Evolutionary conservation across 192 early-diverging fungal genomes (phyloP), one percentile per base, ranked within the genome.

Genomic region (Phlyctochytrium bullatum): DNA sequence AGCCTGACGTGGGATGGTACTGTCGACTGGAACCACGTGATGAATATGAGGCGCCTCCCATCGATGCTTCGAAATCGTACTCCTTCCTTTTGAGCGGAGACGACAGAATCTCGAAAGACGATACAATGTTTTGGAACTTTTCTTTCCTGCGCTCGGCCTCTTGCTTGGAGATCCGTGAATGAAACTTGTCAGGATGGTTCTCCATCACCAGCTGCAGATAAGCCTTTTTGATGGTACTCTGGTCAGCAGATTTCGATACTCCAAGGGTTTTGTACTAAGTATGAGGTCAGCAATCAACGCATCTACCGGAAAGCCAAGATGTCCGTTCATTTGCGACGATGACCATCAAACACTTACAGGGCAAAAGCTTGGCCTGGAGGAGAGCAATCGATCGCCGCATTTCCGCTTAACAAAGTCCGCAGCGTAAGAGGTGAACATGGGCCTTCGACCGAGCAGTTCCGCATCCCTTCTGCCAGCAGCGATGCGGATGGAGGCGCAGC

Each of bases 261-360:
- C 54, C 54, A 28, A 57, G 54, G 12, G 54, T 57, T 6, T 14
- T 28, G 27, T 57, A 57, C 54, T 57, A 57, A 47, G 20, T 6
- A 47, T n/a, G n/a, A n/a, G n/a, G n/a, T n/a, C n/a, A n/a, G n/a
- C n/a, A n/a, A n/a, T n/a, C n/a, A n/a, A n/a, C n/a, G n/a, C n/a
- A n/a, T n/a, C n/a, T n/a, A n/a, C n/a, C n/a, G n/a, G n/a, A n/a
- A n/a, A n/a, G n/a, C n/a, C n/a, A n/a, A n/a, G n/a, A n/a, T n/a
- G n/a, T n/a, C n/a, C n/a, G n/a, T n/a, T n/a, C n/a, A n/a, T n/a
- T n/a, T n/a, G n/a, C n/a, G n/a, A n/a, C n/a, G n/a, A n/a, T n/a
- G n/a, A n/a, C n/a, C n/a, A n/a, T n/a, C n/a, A n/a, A n/a, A n/a
- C n/a, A n/a, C n/a, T n/a, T n/a, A n/a, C n/a, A n/a, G n/a, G n/a